Conservation (phyloP, 768 basidiomycete species). For the Mycena galericulata region DNA sequence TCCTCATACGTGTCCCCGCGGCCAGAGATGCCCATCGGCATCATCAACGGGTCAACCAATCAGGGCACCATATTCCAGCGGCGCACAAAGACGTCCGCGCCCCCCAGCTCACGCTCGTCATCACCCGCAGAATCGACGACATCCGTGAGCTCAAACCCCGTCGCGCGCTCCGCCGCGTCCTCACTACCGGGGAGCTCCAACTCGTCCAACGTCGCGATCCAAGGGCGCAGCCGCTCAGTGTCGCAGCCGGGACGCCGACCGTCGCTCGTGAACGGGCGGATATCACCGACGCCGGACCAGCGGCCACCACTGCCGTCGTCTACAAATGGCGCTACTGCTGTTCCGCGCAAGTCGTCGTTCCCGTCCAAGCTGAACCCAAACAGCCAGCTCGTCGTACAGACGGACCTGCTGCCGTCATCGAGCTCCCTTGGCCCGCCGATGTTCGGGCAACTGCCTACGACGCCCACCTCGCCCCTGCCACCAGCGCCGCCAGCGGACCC, state of each 20-base stretch:
- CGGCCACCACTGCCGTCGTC: constrained; percentile 64
- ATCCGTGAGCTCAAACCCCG: constrained; percentile 55
- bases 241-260: constrained; percentile 85
- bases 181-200: constrained; percentile 57
- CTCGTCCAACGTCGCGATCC: constrained; percentile 43
- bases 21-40: constrained; percentile 49
- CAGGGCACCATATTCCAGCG: constrained; percentile 79
- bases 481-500: constrained; percentile 77
- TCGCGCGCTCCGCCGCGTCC: constrained; percentile 48
- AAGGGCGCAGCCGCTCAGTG: constrained; percentile 71
- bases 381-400: constrained; percentile 62
- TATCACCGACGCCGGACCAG: constrained; percentile 62
- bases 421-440: constrained; percentile 60
- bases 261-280: constrained; percentile 63
- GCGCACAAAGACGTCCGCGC: constrained; percentile 73
- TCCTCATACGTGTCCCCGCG: constrained; percentile 60
- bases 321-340: constrained; percentile 50
- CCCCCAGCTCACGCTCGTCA: constrained; percentile 65
- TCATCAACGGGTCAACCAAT: constrained; percentile 70
- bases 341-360: constrained; percentile 69
- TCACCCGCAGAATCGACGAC: constrained; percentile 63
- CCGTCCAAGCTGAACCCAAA: constrained; percentile 69
- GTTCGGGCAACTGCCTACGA: constrained; percentile 72
- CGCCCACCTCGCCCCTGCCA: constrained; percentile 84
- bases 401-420: constrained; percentile 55